phyloP scores from a whole-genome alignment of 176 grass and related monocot species.

The Eragrostis nindensis region DNA sequence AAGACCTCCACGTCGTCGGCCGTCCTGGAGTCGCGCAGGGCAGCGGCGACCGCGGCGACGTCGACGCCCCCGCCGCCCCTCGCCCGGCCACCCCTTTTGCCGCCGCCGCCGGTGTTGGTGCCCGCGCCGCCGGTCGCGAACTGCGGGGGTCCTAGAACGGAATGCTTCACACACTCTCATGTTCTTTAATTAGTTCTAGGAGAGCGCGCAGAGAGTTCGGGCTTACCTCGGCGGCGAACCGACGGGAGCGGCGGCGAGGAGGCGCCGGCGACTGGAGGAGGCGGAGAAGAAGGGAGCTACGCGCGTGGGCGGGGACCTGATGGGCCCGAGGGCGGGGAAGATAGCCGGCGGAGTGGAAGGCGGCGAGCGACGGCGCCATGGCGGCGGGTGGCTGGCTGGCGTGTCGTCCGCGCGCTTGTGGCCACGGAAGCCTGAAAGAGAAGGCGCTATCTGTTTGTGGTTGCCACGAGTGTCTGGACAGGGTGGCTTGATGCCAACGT shows the following conservation, averaged over 20 bases:
- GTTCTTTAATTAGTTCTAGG: background rate
- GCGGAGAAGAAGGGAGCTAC: background rate
- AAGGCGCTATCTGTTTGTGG: slow-evolving; percentile 43
- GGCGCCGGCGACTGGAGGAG: background rate
- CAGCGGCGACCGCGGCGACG: slow-evolving; percentile 53
- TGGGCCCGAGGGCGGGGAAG: background rate
- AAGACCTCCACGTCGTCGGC: slow-evolving; percentile 55
- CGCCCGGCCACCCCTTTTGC: background rate
- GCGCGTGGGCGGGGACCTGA: background rate
- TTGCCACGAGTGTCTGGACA: too few relatives aligned
- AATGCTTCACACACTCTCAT: slow-evolving; percentile 11
- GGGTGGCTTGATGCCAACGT: too few relatives aligned
- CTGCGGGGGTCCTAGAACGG: slow-evolving; percentile 44
- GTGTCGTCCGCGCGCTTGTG: background rate
- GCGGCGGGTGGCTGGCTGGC: slow-evolving; percentile 9
- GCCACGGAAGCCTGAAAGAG: slow-evolving; percentile 15
- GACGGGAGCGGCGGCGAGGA: slow-evolving; percentile 11
- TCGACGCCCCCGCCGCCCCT: slow-evolving; percentile 49
- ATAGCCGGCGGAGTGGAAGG: slow-evolving; percentile 3
- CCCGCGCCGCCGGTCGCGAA: background rate
- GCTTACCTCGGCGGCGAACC: slow-evolving; percentile 42
- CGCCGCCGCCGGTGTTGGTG: slow-evolving; percentile 4
- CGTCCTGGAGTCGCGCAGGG: slow-evolving; percentile 55
- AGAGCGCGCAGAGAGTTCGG: background rate
- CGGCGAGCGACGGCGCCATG: slow-evolving; percentile 47